phyloP scores from a whole-genome alignment of 192 early-diverging fungal species.

The Cladochytrium replicatum region DNA sequence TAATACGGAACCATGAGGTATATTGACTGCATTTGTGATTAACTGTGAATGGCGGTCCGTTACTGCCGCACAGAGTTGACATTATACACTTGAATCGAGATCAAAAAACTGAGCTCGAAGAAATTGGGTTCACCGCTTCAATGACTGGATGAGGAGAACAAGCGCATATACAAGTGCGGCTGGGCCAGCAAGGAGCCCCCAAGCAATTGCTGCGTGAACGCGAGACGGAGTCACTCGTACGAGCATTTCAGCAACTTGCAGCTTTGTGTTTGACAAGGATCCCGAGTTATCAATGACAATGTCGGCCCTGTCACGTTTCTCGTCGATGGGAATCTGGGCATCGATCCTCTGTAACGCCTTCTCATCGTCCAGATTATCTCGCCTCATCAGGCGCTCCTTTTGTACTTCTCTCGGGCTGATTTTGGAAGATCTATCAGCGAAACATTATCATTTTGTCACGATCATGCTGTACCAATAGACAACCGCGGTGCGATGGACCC shows the following conservation, averaged over 20 bases:
- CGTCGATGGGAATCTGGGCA: constrained; percentile 72
- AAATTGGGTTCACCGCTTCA: constrained; percentile 14
- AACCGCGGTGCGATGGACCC: constrained; percentile 63
- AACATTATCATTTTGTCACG: not conserved
- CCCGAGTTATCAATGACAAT: constrained; percentile 80
- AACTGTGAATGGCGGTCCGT: no score
- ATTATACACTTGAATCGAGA: no score
- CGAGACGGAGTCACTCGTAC: constrained; percentile 10
- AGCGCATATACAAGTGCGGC: constrained; percentile 14
- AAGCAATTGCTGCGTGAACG: constrained; percentile 1
- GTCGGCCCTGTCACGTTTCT: constrained; percentile 68
- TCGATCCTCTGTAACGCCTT: constrained; percentile 60
- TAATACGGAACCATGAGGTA: no score
- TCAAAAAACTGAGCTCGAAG: no score
- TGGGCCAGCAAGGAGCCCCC: constrained; percentile 17
- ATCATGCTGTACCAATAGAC: constrained; percentile 59
- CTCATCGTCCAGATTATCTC: constrained; percentile 59
- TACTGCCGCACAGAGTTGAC: no score
- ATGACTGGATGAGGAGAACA: constrained; percentile 1
- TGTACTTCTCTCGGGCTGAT: constrained; percentile 63
- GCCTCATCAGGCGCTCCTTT: constrained; percentile 55
- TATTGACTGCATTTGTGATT: no score
- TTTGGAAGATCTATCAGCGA: constrained; percentile 1
- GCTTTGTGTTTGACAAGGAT: constrained; percentile 40
- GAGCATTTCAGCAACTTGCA: constrained; percentile 30